These are phyloP conservation scores for Ogataea saltuana DNA, from an alignment of 805 yeast genomes.

Conservation along the genomic window DNA sequence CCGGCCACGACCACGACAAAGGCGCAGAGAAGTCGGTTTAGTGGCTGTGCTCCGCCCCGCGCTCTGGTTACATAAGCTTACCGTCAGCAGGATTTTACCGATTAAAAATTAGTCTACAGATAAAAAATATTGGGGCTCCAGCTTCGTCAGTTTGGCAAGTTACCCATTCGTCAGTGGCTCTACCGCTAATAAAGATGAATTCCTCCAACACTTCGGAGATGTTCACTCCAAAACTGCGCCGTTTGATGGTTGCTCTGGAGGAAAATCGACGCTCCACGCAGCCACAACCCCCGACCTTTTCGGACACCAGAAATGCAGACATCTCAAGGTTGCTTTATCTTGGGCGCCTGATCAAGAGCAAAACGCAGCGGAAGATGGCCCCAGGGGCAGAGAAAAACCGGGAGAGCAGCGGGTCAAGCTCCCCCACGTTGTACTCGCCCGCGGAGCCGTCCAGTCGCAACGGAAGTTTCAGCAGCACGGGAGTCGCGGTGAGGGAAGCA, in stretches of 20 bases:
- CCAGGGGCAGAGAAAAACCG: neutral
- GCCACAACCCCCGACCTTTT: neutral
- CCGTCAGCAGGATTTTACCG: too few species aligned
- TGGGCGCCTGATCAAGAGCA: conserved; percentile 6
- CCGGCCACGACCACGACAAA: too few species aligned
- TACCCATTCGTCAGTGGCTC: too few species aligned
- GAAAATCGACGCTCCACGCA: neutral
- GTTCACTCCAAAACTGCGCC: conserved; percentile 10
- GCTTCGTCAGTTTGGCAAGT: too few species aligned
- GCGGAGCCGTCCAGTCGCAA: conserved; percentile 13
- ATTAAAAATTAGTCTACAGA: too few species aligned
- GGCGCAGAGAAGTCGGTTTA: too few species aligned
- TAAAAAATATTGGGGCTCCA: too few species aligned
- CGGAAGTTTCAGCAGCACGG: conserved; percentile 4
- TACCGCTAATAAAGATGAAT: too few species aligned
- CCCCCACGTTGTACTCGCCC: conserved; percentile 25
- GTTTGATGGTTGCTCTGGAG: conserved; percentile 7
- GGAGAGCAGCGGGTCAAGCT: conserved; percentile 11
- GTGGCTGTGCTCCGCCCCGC: too few species aligned
- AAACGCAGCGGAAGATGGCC: neutral
- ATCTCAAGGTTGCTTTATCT: conserved; percentile 9
- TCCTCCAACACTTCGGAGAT: too few species aligned
- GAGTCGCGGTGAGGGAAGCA: neutral
- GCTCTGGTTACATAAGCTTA: too few species aligned
- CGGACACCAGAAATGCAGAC: neutral